Base-by-base conservation (phyloP, 306 rosid genomes). In the Quercus bicolor region DNA sequence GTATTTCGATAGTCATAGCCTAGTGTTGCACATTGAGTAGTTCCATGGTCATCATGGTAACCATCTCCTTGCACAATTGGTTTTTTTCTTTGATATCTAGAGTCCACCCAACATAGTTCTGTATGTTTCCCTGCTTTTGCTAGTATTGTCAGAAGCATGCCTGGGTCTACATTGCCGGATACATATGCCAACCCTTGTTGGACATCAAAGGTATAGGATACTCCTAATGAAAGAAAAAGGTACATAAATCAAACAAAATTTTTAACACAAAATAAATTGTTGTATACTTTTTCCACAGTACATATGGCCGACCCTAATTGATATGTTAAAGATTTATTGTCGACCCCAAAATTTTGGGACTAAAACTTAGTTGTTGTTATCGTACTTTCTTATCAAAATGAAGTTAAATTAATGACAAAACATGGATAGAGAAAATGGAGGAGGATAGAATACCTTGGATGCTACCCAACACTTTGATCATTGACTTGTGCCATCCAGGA, bases 41-140 rank as follows among this genome's bases (percentile, higher is more conserved):
- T 12, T 48, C 53, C 53, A 13, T 12, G 53, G 53, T 28, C 21
- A 24, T 5, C 26, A 34, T 29, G 8, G 69, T 28, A 62, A 62
- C 16, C 69, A 5, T 15, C 20, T 29, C 43, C 69, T 62, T 62
- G 69, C 15, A 62, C 5, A 5, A 6, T 5, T 1, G 69, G 20
- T 8, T 28, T 15, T 18, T 62, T 62, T 12, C 40, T 37, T 10
- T 31, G 48, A 10, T 21, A 33, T 28, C 83, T 76, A 10, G 80
- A 61, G 55, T 79, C 78, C 52, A 79, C 69, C 19, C 65, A 57
- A 2, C 55, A 29, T 5, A 75, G 70, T 52, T 75, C 78, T 15
- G 66, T 75, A 31, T 79, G 81, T 78, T 83, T 83, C 29, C 77
- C 83, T 7, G 80, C 34, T 21, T 79, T 79, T 24, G 48, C 45